phyloP scores from a whole-genome alignment of 768 basidiomycete species.

The Calvatia gigantea region DNA sequence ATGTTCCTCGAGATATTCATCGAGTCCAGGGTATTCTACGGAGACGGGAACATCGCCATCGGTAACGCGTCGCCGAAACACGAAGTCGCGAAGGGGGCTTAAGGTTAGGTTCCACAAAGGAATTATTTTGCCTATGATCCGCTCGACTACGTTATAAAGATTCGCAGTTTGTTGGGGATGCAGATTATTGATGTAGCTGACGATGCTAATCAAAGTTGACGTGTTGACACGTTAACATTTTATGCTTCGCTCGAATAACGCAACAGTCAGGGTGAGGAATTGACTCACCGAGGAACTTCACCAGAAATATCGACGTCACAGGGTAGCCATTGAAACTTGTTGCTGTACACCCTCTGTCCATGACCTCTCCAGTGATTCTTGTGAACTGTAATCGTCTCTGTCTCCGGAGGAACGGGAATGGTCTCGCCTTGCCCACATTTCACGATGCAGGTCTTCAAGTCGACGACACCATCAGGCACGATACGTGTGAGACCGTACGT shows the following conservation, averaged over 20 bases:
- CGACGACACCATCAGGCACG: background rate
- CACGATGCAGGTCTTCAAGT: conserved; percentile 13
- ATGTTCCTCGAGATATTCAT: background rate
- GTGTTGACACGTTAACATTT: too few relatives aligned
- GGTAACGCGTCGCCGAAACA: background rate
- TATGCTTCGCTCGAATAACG: too few relatives aligned
- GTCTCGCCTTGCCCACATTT: conserved; percentile 14
- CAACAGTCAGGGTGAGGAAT: too few relatives aligned
- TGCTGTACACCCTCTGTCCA: conserved; percentile 11
- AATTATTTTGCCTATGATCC: conserved; percentile 22
- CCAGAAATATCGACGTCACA: conserved; percentile 18
- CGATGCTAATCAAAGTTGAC: conserved; percentile 14
- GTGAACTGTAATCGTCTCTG: too few relatives aligned
- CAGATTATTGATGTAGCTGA: conserved; percentile 38
- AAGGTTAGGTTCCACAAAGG: conserved; percentile 27
- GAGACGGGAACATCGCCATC: background rate
- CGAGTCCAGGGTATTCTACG: too few relatives aligned
- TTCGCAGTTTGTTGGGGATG: conserved; percentile 22
- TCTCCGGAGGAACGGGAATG: background rate
- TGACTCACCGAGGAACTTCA: conserved; percentile 10
- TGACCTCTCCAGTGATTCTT: too few relatives aligned
- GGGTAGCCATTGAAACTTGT: conserved; percentile 20
- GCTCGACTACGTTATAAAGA: conserved; percentile 25
- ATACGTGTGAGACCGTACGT: conserved; percentile 26
- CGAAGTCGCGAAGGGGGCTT: conserved; percentile 10